Base-by-base conservation (phyloP, 1,284 basidiomycete species). In the Ustilago trichophora region DNA sequence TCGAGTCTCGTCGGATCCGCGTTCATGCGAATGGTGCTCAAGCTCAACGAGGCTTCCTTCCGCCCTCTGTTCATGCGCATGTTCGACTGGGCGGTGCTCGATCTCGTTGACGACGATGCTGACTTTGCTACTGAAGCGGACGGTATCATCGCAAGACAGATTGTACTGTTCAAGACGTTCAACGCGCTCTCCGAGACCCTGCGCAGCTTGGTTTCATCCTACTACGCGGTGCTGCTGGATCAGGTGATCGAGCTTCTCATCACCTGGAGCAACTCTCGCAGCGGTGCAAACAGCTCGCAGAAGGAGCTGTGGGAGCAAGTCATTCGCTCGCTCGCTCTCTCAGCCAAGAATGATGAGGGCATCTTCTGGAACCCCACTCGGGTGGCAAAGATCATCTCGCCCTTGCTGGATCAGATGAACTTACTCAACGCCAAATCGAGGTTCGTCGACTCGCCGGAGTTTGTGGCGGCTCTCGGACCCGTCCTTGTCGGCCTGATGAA, bases 1-100 rank as follows among this genome's bases (percentile, higher is more conserved):
- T 80, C 80, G 37, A 81, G 81, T 31, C 82, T 84, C 2, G 81
- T 92, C 12, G 41, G 47, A 60, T 83, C 85, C 2, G 89, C 92
- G 3, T 98, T 96, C 85, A 85, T 90, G 19, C 90, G 94, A 78
- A 84, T 98, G 15, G 91, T 94, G 10, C 87, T 93, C 64, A 97
- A 97, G 83, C 85, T 99, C 46, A 97, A 95, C 76, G 96, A 98
- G 78, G 87, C 88, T 0, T 87, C 90, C 0, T 98, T 99, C 88
- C 88, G 89, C 70, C 95, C 95, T 2, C 84, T 98, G 16, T 96
- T 97, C 85, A 88, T 93, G 59, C 89, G 89, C 62, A 83, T 94
- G 68, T 94, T 92, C 78, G 95, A 99, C 81, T 99, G 96, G 95
- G 93, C 93, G 0, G 94, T 94, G 9, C 82, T 86, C 44, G 85